phyloP scores from a whole-genome alignment of 192 early-diverging fungal species.

The Coemansia sp. region DNA sequence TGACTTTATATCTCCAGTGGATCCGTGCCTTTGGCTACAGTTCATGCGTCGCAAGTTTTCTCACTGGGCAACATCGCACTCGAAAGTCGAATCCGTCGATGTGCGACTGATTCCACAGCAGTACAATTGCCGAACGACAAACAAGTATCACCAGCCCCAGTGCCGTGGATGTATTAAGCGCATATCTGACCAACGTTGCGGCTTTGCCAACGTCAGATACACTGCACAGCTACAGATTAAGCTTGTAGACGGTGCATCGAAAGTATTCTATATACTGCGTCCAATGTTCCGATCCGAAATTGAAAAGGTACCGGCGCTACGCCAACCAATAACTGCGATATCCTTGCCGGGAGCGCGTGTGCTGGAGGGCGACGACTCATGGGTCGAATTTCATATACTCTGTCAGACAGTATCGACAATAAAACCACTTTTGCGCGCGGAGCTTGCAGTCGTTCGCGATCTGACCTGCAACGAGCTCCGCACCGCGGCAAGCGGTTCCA shows the following conservation, averaged over 20 bases:
- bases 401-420: constrained; percentile 31
- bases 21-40: constrained; percentile 17
- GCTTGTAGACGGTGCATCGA: constrained; percentile 7
- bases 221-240: constrained; percentile 20
- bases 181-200: constrained; percentile 11
- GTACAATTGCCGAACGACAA: constrained; percentile 5
- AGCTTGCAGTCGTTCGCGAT: constrained; percentile 40
- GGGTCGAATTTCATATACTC: constrained; percentile 34
- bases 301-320: constrained; percentile 21
- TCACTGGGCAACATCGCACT: constrained; percentile 20
- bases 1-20: constrained; percentile 15
- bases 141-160: constrained; percentile 18
- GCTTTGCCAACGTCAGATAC: constrained; percentile 20
- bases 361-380: constrained; percentile 13
- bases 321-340: constrained; percentile 23
- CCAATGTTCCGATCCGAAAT: constrained; percentile 28
- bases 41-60: constrained; percentile 25
- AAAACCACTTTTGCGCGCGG: constrained; percentile 30
- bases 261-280: constrained; percentile 19
- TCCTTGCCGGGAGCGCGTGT: constrained; percentile 21
- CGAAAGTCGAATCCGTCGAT: constrained; percentile 1
- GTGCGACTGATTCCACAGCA: constrained; percentile 22
- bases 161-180: constrained; percentile 35
- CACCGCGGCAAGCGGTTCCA: not conserved
- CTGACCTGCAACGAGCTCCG: not conserved